Evolutionary conservation across 805 yeast species (phyloP), one percentile per base, ranked within the genome.

Genomic region (Debaryomyces castellii): DNA sequence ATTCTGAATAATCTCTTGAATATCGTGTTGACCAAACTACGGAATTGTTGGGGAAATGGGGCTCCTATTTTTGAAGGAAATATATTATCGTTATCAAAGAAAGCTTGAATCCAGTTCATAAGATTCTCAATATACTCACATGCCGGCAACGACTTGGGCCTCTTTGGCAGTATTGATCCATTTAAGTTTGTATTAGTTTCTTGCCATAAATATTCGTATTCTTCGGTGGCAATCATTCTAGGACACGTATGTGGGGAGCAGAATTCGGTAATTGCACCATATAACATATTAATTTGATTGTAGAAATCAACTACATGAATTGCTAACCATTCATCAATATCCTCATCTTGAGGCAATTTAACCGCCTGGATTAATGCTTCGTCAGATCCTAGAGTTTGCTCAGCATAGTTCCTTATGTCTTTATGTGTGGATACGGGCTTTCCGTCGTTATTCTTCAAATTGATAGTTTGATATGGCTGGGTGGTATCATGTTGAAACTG

Each of bases 271-370:
- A 94, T 87, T 3, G 97, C 83, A 8, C 97, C 97, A 57, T 94
- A 92, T 6, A 92, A 73, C 99, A 92, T 94, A 67, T 92, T 92
- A 53, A 92, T 85, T 63, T 92, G 99, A 63, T 91, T 91, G 69
- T 88, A 92, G 62, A 92, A 94, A 65, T 92, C 98, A 14, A 91
- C 97, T n/a, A 92, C 94, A 63, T 92, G 96, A 10, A 91, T 96
- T 0, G 99, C 98, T 46, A 92, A 68, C 99, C 99, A 92, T 64
- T 92, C 99, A 57, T 86, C 85, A 45, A 83, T 61, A 57, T 89
- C 94, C 66, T 92, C 99, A 49, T 94, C 98, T 54, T 80, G 87
- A 14, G 99, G 99, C 23, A 94, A 73, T 60, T 87, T 87, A 18
- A 92, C 98, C 0, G 98, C 98, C 64, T 89, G 96, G 21, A 87